These are phyloP conservation scores for Solanum ossicruentum DNA, from an alignment of 257 asterid genomes.

Conservation along the genomic window DNA sequence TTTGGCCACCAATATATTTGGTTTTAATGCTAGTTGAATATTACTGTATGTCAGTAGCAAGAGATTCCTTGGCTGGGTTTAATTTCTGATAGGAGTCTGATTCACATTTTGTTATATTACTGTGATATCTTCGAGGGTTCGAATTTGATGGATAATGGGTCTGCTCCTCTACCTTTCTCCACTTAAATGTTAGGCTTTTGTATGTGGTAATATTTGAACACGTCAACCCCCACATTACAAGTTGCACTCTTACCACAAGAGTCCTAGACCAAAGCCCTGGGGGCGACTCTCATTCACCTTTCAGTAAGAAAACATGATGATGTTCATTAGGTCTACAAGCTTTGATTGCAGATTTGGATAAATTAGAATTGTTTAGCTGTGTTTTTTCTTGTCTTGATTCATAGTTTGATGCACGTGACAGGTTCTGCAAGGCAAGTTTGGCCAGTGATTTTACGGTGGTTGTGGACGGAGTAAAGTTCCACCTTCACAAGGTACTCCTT, in stretches of 20 bases:
- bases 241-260: not conserved
- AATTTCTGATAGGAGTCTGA: not conserved
- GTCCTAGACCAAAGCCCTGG: not conserved
- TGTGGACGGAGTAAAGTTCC: slow-evolving; percentile 57
- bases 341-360: not conserved
- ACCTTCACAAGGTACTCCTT: slow-evolving; percentile 77
- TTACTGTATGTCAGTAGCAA: not conserved
- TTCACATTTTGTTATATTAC: not conserved
- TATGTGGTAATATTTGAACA: not conserved
- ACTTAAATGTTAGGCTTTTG: not conserved
- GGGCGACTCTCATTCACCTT: not conserved
- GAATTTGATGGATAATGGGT: not conserved
- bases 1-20: not conserved
- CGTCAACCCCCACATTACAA: not conserved
- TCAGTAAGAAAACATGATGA: not conserved
- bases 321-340: not conserved
- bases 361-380: not conserved
- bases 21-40: not conserved
- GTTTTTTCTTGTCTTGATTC: not conserved
- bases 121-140: not conserved
- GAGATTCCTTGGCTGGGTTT: not conserved
- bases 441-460: slow-evolving; percentile 67
- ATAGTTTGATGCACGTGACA: slow-evolving; percentile 12
- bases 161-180: not conserved
- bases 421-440: slow-evolving; percentile 70